phyloP scores from a whole-genome alignment of 306 rosid species.

The Sesbania bispinosa region DNA sequence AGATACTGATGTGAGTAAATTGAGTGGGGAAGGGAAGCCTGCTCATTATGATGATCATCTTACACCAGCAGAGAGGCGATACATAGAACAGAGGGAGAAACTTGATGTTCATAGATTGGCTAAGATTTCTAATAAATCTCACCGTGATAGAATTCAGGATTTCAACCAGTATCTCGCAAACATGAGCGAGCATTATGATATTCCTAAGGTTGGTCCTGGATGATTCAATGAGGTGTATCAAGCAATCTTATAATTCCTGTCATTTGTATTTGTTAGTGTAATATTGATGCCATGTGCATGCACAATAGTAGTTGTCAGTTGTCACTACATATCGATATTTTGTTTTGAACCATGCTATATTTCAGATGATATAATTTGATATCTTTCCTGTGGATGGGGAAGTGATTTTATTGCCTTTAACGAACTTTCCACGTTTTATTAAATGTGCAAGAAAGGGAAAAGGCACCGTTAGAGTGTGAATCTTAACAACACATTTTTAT shows the following conservation, averaged over 20 bases:
- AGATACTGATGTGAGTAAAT: slow-evolving; percentile 41
- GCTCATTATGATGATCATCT: slow-evolving; percentile 68
- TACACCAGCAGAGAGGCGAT: slow-evolving; percentile 87
- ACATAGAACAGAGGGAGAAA: slow-evolving; percentile 86
- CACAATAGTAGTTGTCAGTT: slow-evolving; percentile 10
- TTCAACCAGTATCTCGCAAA: slow-evolving; percentile 95
- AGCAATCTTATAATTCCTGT: not conserved
- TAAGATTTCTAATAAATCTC: slow-evolving; percentile 81
- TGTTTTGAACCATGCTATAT: not conserved
- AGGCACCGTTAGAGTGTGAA: not conserved
- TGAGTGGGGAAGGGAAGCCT: slow-evolving; percentile 49
- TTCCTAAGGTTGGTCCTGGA: slow-evolving; percentile 97
- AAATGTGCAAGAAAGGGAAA: not conserved
- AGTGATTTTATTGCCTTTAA: not conserved
- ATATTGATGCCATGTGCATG: not conserved
- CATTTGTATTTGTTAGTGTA: slow-evolving; percentile 19
- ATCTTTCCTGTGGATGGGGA: not conserved
- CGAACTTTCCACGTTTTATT: not conserved
- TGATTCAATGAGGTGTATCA: slow-evolving; percentile 18
- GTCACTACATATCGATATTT: not conserved
- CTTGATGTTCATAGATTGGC: slow-evolving; percentile 79
- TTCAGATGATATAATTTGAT: slow-evolving; percentile 11
- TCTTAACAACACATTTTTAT: too few relatives aligned
- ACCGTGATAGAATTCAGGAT: slow-evolving; percentile 94
- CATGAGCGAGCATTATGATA: slow-evolving; percentile 99